Conservation (phyloP, 106 monocot species). For the Agapanthus africanus region DNA sequence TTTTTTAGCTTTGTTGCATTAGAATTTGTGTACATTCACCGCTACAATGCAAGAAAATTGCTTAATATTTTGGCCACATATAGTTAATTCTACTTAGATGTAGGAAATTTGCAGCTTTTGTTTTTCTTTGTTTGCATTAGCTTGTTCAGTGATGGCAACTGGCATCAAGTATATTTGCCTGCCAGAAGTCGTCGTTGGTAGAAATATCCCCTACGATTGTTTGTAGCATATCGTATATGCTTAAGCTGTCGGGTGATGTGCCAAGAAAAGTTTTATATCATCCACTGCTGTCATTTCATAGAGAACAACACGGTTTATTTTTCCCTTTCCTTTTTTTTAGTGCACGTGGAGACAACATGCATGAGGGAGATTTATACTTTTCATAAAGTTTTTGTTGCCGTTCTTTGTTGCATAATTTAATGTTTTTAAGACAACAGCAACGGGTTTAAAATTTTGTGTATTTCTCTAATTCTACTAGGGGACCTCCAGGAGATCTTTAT, state of each 20-base stretch:
- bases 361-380: too few relatives aligned
- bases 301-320: too few relatives aligned
- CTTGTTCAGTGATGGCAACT: not conserved
- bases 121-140: not conserved
- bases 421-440: not conserved
- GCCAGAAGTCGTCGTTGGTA: too few relatives aligned
- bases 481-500: constrained; percentile 94
- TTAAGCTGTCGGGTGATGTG: too few relatives aligned
- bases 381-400: too few relatives aligned
- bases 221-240: too few relatives aligned
- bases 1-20: not conserved
- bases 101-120: not conserved
- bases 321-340: too few relatives aligned
- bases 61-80: not conserved
- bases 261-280: too few relatives aligned
- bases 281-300: too few relatives aligned
- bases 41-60: too few relatives aligned
- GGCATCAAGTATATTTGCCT: not conserved
- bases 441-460: not conserved
- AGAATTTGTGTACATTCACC: not conserved
- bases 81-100: not conserved
- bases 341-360: too few relatives aligned
- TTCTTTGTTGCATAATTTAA: not conserved
- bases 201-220: too few relatives aligned
- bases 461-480: constrained; percentile 60